phyloP scores from a whole-genome alignment of 2,329 filamentous ascomycete species.

The Ophiostoma ulmi region DNA sequence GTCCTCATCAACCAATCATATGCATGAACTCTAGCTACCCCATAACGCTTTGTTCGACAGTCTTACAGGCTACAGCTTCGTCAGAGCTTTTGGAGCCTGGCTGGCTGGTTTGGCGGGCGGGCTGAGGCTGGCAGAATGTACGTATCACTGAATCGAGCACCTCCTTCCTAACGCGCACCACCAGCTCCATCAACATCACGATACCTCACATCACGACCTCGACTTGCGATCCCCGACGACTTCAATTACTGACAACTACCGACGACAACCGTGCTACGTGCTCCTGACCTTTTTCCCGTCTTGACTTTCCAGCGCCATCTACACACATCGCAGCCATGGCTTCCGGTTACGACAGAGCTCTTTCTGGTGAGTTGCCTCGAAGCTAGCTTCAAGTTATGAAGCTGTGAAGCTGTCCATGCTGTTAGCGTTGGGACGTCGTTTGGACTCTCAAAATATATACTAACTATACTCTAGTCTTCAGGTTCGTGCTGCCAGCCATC shows the following conservation, averaged over 20 bases:
- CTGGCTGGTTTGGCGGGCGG: conserved; percentile 14
- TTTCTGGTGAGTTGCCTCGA: conserved; percentile 68
- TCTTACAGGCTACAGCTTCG: conserved; percentile 26
- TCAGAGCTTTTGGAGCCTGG: conserved; percentile 30
- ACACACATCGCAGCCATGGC: conserved; percentile 51
- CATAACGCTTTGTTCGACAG: background rate
- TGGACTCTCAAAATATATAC: background rate
- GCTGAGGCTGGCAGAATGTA: conserved; percentile 17
- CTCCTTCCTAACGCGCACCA: conserved; percentile 22
- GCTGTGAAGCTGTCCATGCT: background rate
- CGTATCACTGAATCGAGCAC: conserved; percentile 16
- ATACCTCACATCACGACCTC: conserved; percentile 11
- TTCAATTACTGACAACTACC: background rate
- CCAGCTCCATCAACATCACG: conserved; percentile 15
- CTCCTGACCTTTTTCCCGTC: background rate
- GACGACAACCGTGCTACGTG: background rate
- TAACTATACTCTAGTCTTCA: conserved; percentile 59
- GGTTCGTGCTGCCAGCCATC: conserved; percentile 45
- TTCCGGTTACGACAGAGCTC: conserved; percentile 97
- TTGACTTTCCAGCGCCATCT: background rate
- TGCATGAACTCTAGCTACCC: background rate
- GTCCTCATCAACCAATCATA: background rate
- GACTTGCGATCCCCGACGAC: background rate
- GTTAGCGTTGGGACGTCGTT: background rate
- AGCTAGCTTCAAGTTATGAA: background rate